Percentiles rank a stretch among this genome's conserved stretches.
Conservation (phyloP, 805 yeast species). For the Suhomyces sp. region DNA sequence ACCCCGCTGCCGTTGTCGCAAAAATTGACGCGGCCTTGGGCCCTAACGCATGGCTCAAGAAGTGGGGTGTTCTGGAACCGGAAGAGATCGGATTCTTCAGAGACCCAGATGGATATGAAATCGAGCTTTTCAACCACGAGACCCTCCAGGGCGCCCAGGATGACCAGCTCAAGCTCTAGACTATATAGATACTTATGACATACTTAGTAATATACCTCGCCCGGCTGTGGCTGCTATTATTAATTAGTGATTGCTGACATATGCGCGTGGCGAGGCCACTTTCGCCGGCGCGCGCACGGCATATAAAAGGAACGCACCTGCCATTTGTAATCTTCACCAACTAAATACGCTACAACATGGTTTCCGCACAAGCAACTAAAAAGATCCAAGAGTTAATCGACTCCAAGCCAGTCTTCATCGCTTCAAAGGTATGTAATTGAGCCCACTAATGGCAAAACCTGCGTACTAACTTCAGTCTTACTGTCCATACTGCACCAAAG, state of each 20-base stretch:
- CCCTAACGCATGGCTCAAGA: constrained; percentile 52
- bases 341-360: constrained; percentile 37
- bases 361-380: constrained; percentile 53
- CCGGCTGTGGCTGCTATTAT: neutral
- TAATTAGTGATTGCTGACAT: neutral
- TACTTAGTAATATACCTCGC: neutral
- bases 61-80: constrained; percentile 50
- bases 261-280: neutral
- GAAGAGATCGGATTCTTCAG: constrained; percentile 66
- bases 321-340: neutral
- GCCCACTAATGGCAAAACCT: neutral
- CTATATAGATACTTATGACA: neutral
- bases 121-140: constrained; percentile 62
- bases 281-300: neutral
- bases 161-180: neutral
- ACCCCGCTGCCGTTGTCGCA: constrained; percentile 56
- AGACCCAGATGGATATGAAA: constrained; percentile 89
- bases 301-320: neutral
- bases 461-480: constrained; percentile 21
- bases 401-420: constrained; percentile 68
- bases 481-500: constrained; percentile 42
- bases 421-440: constrained; percentile 60
- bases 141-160: constrained; percentile 10
- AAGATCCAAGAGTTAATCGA: constrained; percentile 65
- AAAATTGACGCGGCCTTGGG: constrained; percentile 47